These are phyloP conservation scores for Cydonia oblonga DNA, from an alignment of 331 rosid genomes.

Conservation along the genomic window DNA sequence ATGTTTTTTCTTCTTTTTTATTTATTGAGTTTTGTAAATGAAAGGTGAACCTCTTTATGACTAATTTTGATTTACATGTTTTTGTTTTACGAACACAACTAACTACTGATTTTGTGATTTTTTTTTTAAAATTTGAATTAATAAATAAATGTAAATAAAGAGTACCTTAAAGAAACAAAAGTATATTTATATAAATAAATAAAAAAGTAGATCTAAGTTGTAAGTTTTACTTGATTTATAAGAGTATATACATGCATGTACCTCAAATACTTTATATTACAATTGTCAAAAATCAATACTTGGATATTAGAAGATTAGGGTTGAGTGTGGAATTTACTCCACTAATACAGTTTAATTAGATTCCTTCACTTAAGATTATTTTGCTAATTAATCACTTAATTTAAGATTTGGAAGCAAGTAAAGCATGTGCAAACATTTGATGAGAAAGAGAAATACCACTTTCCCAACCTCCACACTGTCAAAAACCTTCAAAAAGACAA, in stretches of 20 bases:
- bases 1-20: not conserved
- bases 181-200: not conserved
- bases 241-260: not conserved
- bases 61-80: not conserved
- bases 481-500: not conserved
- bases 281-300: not conserved
- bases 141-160: not conserved
- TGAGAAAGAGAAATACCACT: not conserved
- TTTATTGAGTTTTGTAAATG: not conserved
- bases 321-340: not conserved
- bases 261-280: not conserved
- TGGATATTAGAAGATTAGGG: not conserved
- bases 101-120: too few species aligned
- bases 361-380: not conserved
- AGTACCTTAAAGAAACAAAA: not conserved
- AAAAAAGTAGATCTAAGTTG: not conserved
- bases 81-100: not conserved
- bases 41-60: not conserved
- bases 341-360: not conserved
- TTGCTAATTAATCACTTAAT: too few species aligned
- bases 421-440: not conserved
- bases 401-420: not conserved
- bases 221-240: not conserved
- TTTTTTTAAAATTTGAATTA: not conserved
- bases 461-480: not conserved